Evolutionary conservation across 2,329 filamentous ascomycete species (phyloP), one percentile per base, ranked within the genome.

Genomic region (Saccharata proteae): DNA sequence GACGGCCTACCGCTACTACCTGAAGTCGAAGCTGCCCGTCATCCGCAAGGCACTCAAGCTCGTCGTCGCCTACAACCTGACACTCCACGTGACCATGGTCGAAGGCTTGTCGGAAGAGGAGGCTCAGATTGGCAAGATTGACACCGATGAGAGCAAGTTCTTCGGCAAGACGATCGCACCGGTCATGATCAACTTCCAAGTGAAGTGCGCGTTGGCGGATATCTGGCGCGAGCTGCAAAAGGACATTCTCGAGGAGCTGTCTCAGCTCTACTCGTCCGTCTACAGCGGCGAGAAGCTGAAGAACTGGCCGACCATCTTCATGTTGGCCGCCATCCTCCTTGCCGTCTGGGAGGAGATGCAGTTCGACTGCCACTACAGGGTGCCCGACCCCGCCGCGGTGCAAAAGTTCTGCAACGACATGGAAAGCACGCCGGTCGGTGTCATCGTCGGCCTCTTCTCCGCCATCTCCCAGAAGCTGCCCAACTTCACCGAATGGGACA

Each of bases 141-240:
- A 88, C 30, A 81, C 90, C 48, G 74, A 82, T 47, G 73, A 78
- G 32, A 93, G 84, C 43, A 90, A 83, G 54, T 94, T 80, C 67
- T 79, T 72, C 46, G 86, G 86, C 49, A 88, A 88, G 65, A 86
- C 80, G 20, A 77, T 93, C 40, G 88, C 88, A 11, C 88, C 88
- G 9, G 86, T 94, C 52, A 93, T 96, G 86, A 92, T 96, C 72
- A 96, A 94, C 67, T 94, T 94, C 73, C 84, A 94, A 64, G 85
- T 96, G 67, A 96, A 96, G 71, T 90, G 82, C 49, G 86, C 86
- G 33, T 77, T 96, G 62, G 88, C 86, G 43, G 85, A 92, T 49
- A 92, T 94, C 83, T 96, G 88, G 88, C 85, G 88, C 42, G 86
- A 93, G 58, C 68, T 96, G 36, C 86, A 94, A 57, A 93, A 92